Conservation (phyloP, 345 rosid species). For the Luvunga scandens region DNA sequence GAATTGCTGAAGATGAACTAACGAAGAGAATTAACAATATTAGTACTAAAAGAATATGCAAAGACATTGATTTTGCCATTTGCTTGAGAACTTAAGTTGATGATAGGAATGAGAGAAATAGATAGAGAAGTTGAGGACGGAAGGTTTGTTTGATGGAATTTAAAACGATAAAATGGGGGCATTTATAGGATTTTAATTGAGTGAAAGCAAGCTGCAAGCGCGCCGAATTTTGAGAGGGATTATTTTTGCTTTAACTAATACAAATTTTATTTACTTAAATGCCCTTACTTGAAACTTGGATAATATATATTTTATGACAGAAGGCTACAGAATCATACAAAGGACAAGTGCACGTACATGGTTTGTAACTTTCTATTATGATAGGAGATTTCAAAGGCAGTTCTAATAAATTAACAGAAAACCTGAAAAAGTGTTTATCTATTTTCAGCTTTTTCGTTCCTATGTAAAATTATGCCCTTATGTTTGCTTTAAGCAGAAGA, state of each 20-base stretch:
- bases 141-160: neutral
- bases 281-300: too few species aligned
- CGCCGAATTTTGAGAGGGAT: neutral
- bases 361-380: too few species aligned
- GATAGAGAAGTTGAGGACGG: neutral
- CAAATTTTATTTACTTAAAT: too few species aligned
- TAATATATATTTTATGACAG: too few species aligned
- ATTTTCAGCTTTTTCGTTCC: too few species aligned
- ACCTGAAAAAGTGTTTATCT: too few species aligned
- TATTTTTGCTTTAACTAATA: too few species aligned
- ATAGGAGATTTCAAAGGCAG: too few species aligned
- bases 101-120: neutral
- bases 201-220: neutral
- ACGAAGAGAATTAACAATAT: slow-evolving; percentile 8
- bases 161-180: neutral
- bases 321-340: too few species aligned
- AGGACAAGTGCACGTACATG: too few species aligned
- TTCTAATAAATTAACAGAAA: too few species aligned
- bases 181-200: neutral
- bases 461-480: too few species aligned
- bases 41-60: neutral
- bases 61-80: slow-evolving; percentile 24
- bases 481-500: neutral
- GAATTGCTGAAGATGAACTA: neutral
- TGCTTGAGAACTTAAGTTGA: slow-evolving; percentile 4